Evolutionary conservation across 371 early-diverging fungal genomes (phyloP), one percentile per base, ranked within the genome.

Genomic region (Fennellomyces sp.): DNA sequence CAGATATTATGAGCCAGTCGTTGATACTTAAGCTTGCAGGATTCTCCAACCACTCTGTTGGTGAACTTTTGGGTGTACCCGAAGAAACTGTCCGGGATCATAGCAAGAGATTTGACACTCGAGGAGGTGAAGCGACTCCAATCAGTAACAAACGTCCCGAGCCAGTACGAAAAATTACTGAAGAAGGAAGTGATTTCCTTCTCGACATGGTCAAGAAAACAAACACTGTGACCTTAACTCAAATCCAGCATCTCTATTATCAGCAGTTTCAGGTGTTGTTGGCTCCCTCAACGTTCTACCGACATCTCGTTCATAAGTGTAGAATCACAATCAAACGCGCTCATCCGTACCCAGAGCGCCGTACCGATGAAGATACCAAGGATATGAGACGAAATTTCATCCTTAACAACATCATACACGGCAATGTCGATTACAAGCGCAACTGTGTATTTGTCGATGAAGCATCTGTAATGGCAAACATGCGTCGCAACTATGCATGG

Each of bases 401-500:
- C 7, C 35, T 10, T 7, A 7, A 35, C 7, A 7, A 35, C 15
- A 35, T 35, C 35, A 35, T 35, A 10, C 10, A 35, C 7, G 35
- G 29, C 3, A 21, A 30, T 12, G 21, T 52, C 3, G 35, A 30
- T 12, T 47, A 45, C 5, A 29, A 48, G 11, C 31, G 31, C 26
- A 47, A 57, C 21, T 49, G 47, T 21, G 48, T 57, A 1, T 57
- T 57, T 35, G 48, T 35, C 48, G 58, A 57, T 57, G 58, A 57
- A n/a, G 42, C 29, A 19, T 26, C 41, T 39, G 29, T 57, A 33
- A 57, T 47, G 30, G 15, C 35, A 4, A 19, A 48, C n/a, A 29
- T 47, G 21, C 17, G 47, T 12, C 27, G 58, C 29, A 35, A 28
- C 1, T 31, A 45, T 31, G 36, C 28, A 0, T 30, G 39, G 15